phyloP scores from a whole-genome alignment of 495 filamentous ascomycete genomes.

The Penicillium ochrochloron region DNA sequence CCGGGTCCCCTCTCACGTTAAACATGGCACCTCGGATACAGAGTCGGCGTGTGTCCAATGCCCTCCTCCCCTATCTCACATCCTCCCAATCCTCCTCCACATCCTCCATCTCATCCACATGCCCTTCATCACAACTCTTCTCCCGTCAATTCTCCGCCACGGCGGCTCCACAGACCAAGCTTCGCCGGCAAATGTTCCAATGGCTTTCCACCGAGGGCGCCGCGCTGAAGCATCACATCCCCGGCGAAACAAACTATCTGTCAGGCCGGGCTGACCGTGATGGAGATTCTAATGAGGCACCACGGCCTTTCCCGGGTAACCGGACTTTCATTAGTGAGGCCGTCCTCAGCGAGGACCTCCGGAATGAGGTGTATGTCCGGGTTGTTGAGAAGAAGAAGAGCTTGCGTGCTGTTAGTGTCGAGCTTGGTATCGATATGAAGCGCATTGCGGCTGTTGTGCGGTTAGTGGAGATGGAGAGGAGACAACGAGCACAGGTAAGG shows the following conservation, averaged over 20 bases:
- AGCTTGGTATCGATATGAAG: constrained; percentile 79
- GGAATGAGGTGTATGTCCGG: constrained; percentile 73
- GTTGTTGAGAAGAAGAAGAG: constrained; percentile 68
- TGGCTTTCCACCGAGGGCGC: constrained; percentile 69
- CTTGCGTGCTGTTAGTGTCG: constrained; percentile 77
- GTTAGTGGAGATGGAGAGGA: constrained; percentile 84
- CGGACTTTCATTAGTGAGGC: constrained; percentile 67
- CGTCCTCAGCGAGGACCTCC: constrained; percentile 76
- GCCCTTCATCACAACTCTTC: constrained; percentile 28
- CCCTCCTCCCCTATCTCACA: constrained; percentile 46
- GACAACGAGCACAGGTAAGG: constrained; percentile 72
- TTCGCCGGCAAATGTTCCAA: constrained; percentile 63
- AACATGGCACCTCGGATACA: constrained; percentile 54
- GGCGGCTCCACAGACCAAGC: constrained; percentile 46
- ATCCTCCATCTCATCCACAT: constrained; percentile 23
- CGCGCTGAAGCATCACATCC: constrained; percentile 57
- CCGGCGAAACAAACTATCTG: constrained; percentile 70
- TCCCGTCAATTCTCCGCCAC: constrained; percentile 56
- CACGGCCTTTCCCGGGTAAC: constrained; percentile 76
- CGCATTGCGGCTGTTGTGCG: constrained; percentile 88
- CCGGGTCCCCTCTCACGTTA: constrained; percentile 21
- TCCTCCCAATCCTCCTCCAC: constrained; percentile 28
- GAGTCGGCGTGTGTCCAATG: constrained; percentile 42
- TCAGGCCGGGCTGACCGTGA: constrained; percentile 32
- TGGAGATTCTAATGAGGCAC: constrained; percentile 19